Evolutionary conservation across 441 rosid species (phyloP).

Genomic region (Viola pubescens): DNA sequence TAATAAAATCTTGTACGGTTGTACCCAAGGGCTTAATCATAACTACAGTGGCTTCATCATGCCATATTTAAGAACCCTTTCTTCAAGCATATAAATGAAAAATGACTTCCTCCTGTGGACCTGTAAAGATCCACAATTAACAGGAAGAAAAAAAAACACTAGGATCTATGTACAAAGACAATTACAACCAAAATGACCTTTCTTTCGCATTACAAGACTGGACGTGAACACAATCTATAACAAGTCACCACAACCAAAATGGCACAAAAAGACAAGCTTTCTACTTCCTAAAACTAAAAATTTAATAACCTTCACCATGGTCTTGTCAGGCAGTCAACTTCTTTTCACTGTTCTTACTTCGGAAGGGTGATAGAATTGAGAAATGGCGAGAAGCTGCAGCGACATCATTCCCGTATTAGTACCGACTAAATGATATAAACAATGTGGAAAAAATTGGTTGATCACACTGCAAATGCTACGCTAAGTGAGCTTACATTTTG

Average conservation of each 20-base stretch:
- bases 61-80: no score
- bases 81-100: no score
- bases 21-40: no score
- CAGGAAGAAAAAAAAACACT: no score
- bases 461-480: no score
- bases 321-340: constrained; percentile 32
- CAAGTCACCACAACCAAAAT: constrained; percentile 11
- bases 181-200: not conserved
- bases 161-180: no score
- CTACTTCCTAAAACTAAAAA: constrained; percentile 15
- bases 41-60: no score
- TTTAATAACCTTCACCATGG: constrained; percentile 3
- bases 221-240: constrained; percentile 1
- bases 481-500: constrained; percentile 48
- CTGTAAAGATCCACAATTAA: no score
- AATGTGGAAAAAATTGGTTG: no score
- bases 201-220: constrained; percentile 3
- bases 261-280: constrained; percentile 12
- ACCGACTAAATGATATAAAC: constrained; percentile 1
- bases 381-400: constrained; percentile 77
- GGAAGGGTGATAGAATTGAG: constrained; percentile 76
- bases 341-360: constrained; percentile 68
- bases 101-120: no score
- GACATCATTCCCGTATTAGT: not conserved
- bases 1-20: no score